Conservation (phyloP, 257 asterid genomes). For the Jaltomata sinuosa region DNA sequence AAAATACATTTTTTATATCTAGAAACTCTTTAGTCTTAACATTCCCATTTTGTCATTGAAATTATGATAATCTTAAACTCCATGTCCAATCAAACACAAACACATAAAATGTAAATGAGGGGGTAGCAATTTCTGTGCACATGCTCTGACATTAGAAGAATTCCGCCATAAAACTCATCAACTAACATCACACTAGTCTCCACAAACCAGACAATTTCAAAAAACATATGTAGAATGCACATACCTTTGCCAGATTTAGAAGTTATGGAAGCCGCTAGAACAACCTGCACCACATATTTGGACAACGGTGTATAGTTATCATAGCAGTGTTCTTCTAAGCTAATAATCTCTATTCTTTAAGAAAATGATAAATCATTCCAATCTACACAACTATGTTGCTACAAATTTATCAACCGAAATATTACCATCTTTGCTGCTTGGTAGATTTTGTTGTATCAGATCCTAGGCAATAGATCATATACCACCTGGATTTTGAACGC, state of each 20-base stretch:
- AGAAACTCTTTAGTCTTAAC: not conserved
- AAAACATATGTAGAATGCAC: not conserved
- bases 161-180: not conserved
- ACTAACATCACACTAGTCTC: not conserved
- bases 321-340: not conserved
- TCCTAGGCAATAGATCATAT: not conserved
- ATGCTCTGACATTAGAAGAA: not conserved
- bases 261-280: constrained; percentile 78
- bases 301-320: not conserved
- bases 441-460: not conserved
- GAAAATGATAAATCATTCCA: not conserved
- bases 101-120: not conserved
- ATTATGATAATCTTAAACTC: not conserved
- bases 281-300: constrained; percentile 48
- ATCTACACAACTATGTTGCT: not conserved
- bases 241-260: constrained; percentile 89
- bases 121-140: not conserved
- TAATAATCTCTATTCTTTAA: not conserved
- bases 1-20: not conserved
- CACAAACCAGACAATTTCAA: not conserved
- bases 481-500: not conserved
- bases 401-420: not conserved
- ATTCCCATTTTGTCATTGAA: not conserved
- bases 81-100: not conserved
- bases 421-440: not conserved